Conservation (phyloP, 2,329 filamentous ascomycete genomes). For the Fusarium anthophilum region DNA sequence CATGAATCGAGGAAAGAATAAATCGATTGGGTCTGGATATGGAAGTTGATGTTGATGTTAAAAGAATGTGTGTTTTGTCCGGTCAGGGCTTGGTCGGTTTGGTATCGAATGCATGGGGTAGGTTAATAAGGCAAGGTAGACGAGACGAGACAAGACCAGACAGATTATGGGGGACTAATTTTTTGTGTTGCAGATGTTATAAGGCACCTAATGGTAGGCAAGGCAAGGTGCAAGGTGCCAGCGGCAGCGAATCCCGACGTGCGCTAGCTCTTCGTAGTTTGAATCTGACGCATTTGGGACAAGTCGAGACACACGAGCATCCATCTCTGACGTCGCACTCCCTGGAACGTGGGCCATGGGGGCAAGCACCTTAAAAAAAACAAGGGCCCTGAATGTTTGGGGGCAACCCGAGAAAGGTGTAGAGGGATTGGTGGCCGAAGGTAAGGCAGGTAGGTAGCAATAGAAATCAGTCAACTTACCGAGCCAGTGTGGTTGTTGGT, state of each 20-base stretch:
- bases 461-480: slow-evolving; percentile 2
- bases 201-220: background rate
- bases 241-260: slow-evolving; percentile 38
- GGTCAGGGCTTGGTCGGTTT: slow-evolving; percentile 18
- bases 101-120: slow-evolving; percentile 21
- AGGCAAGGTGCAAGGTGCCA: slow-evolving; percentile 33
- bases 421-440: background rate
- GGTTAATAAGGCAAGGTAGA: background rate
- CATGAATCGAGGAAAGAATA: slow-evolving; percentile 9
- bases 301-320: slow-evolving; percentile 49
- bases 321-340: slow-evolving; percentile 49
- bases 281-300: slow-evolving; percentile 43
- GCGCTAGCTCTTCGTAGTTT: slow-evolving; percentile 38
- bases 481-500: background rate
- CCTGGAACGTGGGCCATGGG: slow-evolving; percentile 25
- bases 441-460: background rate
- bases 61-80: slow-evolving; percentile 33
- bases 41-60: background rate
- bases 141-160: background rate
- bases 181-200: slow-evolving; percentile 35
- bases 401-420: background rate
- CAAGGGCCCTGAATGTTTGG: background rate
- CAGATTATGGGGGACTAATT: slow-evolving; percentile 17
- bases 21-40: slow-evolving; percentile 32
- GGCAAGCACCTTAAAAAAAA: background rate